phyloP scores from a whole-genome alignment of 108 stramenopile species.

The Schizochytrium sp. region DNA sequence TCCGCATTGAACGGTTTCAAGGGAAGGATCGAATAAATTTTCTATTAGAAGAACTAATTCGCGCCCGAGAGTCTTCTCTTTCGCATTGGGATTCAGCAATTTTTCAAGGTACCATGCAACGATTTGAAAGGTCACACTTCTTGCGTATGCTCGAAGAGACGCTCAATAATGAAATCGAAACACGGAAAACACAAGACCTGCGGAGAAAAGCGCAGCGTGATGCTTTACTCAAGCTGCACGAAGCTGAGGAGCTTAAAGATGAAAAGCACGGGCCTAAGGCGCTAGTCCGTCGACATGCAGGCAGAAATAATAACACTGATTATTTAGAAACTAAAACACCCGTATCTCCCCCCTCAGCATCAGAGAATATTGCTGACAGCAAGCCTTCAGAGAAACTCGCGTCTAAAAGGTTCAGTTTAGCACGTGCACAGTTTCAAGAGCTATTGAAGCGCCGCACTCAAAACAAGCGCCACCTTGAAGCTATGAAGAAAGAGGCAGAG shows the following conservation, averaged over 20 bases:
- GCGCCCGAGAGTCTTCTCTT: background rate
- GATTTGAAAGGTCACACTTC: constrained; percentile 21
- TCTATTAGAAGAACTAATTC: constrained; percentile 29
- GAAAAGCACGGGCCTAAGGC: no score
- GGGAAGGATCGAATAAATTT: background rate
- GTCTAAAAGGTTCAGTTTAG: background rate
- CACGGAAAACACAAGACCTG: background rate
- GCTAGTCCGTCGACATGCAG: no score
- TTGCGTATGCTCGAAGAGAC: constrained; percentile 4
- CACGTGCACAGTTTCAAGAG: background rate
- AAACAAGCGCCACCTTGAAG: background rate
- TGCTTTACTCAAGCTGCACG: background rate
- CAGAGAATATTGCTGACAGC: no score
- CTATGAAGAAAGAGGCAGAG: constrained; percentile 14
- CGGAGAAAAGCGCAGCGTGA: background rate
- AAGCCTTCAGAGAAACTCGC: background rate
- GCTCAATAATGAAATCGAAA: background rate
- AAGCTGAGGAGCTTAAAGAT: background rate
- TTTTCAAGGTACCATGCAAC: constrained; percentile 37
- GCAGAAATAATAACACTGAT: no score
- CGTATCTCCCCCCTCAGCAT: no score
- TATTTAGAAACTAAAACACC: no score
- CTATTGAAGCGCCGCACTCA: background rate
- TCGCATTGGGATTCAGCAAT: background rate
- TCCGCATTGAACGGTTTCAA: constrained; percentile 44